A percentile compares a stretch with the other conserved stretches of the same genome.
Conservation (phyloP, 2,329 filamentous ascomycete species). For the Talaromyces sp. region DNA sequence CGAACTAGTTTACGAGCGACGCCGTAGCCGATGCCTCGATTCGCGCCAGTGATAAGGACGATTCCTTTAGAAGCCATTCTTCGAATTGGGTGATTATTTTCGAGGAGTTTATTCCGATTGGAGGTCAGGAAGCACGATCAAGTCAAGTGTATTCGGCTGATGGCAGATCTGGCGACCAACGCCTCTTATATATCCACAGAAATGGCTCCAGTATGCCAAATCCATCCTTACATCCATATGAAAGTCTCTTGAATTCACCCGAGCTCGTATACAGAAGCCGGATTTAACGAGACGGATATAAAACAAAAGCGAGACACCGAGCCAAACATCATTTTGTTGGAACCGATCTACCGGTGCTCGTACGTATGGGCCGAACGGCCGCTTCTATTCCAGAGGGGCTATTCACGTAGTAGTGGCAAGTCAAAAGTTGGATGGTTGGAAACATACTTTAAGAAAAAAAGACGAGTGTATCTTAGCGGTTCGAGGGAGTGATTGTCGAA, state of each 20-base stretch:
- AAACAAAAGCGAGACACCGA: neutral
- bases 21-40: constrained; percentile 10
- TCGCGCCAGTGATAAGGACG: constrained; percentile 11
- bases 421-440: neutral
- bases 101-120: neutral
- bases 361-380: neutral
- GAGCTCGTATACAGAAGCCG: neutral
- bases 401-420: neutral
- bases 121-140: neutral
- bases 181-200: neutral
- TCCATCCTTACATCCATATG: neutral
- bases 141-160: neutral
- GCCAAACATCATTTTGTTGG: neutral
- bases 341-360: neutral
- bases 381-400: neutral
- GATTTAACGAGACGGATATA: constrained; percentile 7
- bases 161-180: neutral
- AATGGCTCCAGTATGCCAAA: neutral
- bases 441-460: neutral
- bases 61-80: constrained; percentile 3
- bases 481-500: neutral
- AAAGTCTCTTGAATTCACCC: neutral
- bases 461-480: neutral
- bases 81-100: too few relatives aligned
- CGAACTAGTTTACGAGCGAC: neutral